Evolutionary conservation across 768 basidiomycete species (phyloP), one percentile per base, ranked within the genome.

Genomic region (Pseudohyphozyma bogoriensis): DNA sequence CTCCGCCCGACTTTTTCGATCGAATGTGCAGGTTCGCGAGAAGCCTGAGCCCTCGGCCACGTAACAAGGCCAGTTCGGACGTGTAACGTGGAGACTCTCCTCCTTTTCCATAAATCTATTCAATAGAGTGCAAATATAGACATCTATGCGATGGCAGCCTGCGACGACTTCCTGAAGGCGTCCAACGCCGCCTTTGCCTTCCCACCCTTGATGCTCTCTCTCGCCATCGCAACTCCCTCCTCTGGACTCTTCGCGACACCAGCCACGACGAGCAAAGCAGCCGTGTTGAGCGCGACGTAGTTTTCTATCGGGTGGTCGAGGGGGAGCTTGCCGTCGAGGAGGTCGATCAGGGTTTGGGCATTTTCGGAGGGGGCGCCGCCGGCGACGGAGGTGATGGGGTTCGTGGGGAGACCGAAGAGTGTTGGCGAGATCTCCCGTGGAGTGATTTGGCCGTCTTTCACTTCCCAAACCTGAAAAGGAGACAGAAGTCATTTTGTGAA

Each of bases 201-300:
- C 0, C 78, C 79, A 31, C 66, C 67, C 46, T 67, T 61, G 32
- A 79, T 71, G 40, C 74, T 76, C 67, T 75, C 74, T 66, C 79
- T 75, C 29, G 89, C 91, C 64, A 86, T 67, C 60, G 76, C 73
- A 1, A 85, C 82, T 3, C 89, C 91, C 22, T 89, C 80, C 67
- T 79, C 79, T 70, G 80, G 89, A 69, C 82, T 80, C 35, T 72
- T 72, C 26, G 85, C 89, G 47, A 85, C 59, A 8, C 90, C 91
- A 9, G 88, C 83, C 5, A 96, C 83, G 31, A 91, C 83, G 44
- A 99, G 76, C 58, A 97, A 72, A 18, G 90, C 92, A 7, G 90
- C 84, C 4, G 92, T 82, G 69, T 99, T 96, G 76, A 97, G 76
- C 60, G 91, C 75, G 61, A 97, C 88, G 72, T 91, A 97, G 69